Evolutionary conservation across 805 yeast species (phyloP), one percentile per base, ranked within the genome.

Genomic region (Tetrapisispora pingtungensis): DNA sequence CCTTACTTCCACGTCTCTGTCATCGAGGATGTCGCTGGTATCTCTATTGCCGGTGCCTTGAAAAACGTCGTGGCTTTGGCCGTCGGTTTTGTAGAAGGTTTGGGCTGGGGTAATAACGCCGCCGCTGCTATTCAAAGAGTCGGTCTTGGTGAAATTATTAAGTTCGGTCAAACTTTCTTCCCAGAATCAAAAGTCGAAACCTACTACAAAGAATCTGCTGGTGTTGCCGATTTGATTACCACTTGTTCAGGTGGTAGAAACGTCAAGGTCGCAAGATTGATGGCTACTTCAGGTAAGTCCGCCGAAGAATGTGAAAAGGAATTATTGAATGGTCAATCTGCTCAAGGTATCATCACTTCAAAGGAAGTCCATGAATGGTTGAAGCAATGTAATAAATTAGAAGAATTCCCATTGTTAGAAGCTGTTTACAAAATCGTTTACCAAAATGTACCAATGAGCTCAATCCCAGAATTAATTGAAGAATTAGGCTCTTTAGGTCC

Each of bases 71-170:
- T 90, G 50, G 98, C 98, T 32, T 72, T 88, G 60, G 94, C 96
- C 51, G 96, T 94, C 49, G 98, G 98, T 45, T 85, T 93, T 62
- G 97, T 90, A 50, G 95, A 87, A 67, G 98, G 98, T 56, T 75
- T 85, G 51, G 96, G 95, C 51, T 93, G 98, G 98, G 98, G 98
- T 66, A 96, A 88, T 68, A 93, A 93, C 65, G 97, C 98, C 52
- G 88, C 90, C 68, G 83, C 97, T 45, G 98, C 97, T 36, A 81
- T 93, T 57, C 94, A 90, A 89, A 78, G 98, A 70, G 83, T 90
- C 54, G 98, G 98, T 40, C 70, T 93, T 52, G 75, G 82, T 58
- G 98, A 93, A 71, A 86, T 84, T 60, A 84, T 89, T 64, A 76
- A 77, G 62, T 93, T 93, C 66, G 93, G 95, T 35, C 73, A 78